These are phyloP conservation scores for Cynanchum wilfordii DNA, from an alignment of 257 asterid genomes.

Conservation along the genomic window DNA sequence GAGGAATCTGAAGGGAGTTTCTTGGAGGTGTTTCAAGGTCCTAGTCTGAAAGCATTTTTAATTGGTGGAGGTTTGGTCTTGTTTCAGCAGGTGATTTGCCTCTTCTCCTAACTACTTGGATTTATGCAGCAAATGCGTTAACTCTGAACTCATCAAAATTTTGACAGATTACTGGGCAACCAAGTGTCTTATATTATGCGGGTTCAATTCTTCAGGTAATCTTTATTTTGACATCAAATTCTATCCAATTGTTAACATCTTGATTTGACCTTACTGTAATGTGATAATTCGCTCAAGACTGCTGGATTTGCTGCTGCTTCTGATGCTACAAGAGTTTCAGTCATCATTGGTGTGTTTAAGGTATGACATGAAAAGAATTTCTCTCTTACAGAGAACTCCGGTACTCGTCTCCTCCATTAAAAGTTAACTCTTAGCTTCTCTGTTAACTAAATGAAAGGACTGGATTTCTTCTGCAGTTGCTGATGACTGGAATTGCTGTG, in stretches of 20 bases:
- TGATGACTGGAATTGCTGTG: conserved; percentile 94
- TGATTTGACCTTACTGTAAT: conserved; percentile 12
- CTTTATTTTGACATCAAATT: not conserved
- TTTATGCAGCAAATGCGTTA: not conserved
- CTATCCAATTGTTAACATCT: conserved; percentile 4
- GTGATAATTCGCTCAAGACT: conserved; percentile 36
- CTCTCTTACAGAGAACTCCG: not conserved
- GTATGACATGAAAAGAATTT: conserved; percentile 34
- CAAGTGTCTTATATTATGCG: conserved; percentile 94
- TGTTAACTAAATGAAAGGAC: not conserved
- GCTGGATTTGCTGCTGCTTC: conserved; percentile 98
- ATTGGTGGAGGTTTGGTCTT: conserved; percentile 98
- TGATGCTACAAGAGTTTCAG: conserved; percentile 93
- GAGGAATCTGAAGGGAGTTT: conserved; percentile 67
- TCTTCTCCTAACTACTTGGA: not conserved
- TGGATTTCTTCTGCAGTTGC: conserved; percentile 42
- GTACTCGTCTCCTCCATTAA: no score
- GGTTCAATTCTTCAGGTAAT: conserved; percentile 95
- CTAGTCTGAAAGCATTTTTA: conserved; percentile 83
- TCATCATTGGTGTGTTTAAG: conserved; percentile 83
- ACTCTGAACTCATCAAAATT: not conserved
- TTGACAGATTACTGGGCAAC: conserved; percentile 91
- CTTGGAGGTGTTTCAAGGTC: conserved; percentile 78
- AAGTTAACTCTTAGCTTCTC: not conserved
- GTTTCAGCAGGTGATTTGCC: conserved; percentile 77